These are phyloP conservation scores for Ceratocystis alfenasii DNA, from an alignment of 2,329 filamentous ascomycete genomes.

Conservation along the genomic window DNA sequence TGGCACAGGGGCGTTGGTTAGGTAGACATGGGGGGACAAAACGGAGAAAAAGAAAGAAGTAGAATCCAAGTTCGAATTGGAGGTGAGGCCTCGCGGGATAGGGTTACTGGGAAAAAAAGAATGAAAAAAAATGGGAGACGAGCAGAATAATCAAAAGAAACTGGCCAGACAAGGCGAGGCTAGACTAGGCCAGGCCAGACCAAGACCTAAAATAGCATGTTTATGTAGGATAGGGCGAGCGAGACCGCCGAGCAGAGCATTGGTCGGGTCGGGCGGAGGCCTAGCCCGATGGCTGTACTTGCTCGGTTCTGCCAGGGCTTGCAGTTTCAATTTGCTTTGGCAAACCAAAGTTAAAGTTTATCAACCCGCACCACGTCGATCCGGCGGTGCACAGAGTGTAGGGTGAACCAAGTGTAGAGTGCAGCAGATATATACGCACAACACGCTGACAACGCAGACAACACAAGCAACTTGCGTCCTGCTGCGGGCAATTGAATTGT, in stretches of 20 bases:
- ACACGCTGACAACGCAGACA: background rate
- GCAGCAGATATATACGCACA: background rate
- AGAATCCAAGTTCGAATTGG: background rate
- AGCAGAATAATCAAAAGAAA: background rate
- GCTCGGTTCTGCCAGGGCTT: constrained; percentile 2
- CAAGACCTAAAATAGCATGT: no score
- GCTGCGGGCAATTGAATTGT: no score
- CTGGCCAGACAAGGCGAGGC: background rate
- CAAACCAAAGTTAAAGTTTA: background rate
- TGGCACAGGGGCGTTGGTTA: background rate
- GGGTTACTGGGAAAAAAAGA: background rate
- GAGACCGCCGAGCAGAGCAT: background rate
- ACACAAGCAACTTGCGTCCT: no score
- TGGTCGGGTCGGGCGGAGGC: background rate
- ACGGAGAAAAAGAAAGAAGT: background rate
- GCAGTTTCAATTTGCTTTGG: background rate
- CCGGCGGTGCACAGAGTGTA: background rate
- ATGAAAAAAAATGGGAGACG: background rate
- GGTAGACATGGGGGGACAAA: background rate
- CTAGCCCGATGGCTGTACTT: background rate
- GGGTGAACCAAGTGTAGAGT: background rate
- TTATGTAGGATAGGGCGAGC: background rate
- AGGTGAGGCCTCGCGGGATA: background rate
- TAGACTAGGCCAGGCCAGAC: background rate
- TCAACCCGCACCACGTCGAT: background rate